Conservation (phyloP, 2,329 filamentous ascomycete genomes). For the Fusarium piperis region DNA sequence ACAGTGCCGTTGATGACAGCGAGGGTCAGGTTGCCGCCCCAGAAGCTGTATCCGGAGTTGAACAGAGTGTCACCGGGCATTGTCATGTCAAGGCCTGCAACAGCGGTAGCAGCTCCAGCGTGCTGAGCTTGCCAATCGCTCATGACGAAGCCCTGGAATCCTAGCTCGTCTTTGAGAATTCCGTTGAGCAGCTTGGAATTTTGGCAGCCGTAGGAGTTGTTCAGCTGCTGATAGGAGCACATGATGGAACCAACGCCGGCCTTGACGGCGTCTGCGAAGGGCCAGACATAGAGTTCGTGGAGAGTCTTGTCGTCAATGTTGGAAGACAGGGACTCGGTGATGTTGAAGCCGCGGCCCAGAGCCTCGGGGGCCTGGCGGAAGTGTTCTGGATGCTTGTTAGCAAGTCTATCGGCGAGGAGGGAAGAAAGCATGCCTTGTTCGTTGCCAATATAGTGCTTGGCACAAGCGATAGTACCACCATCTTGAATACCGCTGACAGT, state of each 20-base stretch:
- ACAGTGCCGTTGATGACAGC: slow-evolving; percentile 90
- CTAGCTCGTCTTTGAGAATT: slow-evolving; percentile 80
- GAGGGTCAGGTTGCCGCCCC: slow-evolving; percentile 88
- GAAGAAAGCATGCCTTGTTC: slow-evolving; percentile 64
- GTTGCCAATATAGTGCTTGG: slow-evolving; percentile 79
- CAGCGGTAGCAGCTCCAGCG: slow-evolving; percentile 70
- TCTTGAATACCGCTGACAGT: slow-evolving; percentile 84
- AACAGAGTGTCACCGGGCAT: slow-evolving; percentile 89
- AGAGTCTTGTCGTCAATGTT: slow-evolving; percentile 78
- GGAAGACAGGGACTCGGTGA: slow-evolving; percentile 67
- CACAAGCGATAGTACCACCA: slow-evolving; percentile 83
- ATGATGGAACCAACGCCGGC: slow-evolving; percentile 73
- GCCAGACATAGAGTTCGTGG: slow-evolving; percentile 82
- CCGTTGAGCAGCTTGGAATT: slow-evolving; percentile 81
- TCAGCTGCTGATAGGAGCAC: slow-evolving; percentile 80
- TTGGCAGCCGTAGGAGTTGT: slow-evolving; percentile 83
- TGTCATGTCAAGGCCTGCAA: slow-evolving; percentile 84
- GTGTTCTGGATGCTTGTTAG: slow-evolving; percentile 60
- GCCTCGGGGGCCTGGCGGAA: slow-evolving; percentile 73
- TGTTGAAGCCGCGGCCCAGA: slow-evolving; percentile 63
- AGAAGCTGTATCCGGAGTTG: slow-evolving; percentile 76
- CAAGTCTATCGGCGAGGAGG: not conserved
- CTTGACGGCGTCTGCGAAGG: slow-evolving; percentile 76
- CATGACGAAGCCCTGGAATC: slow-evolving; percentile 84
- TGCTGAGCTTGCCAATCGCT: slow-evolving; percentile 85